phyloP scores from a whole-genome alignment of 345 rosid genomes.

The Arabidopsis suecica region DNA sequence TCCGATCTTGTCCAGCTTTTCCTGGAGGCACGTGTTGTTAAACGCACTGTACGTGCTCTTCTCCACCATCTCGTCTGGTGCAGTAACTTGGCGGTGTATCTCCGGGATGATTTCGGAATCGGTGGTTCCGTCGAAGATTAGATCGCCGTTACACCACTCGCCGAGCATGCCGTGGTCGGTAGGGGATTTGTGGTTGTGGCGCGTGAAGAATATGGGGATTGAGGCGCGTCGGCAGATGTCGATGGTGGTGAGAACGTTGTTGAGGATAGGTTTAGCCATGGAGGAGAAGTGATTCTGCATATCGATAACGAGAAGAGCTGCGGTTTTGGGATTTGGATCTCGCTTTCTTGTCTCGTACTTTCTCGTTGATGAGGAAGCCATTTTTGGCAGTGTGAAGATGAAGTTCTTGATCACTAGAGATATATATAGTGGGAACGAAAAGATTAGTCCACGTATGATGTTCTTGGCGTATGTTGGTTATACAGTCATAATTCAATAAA shows the following conservation, averaged over 20 bases:
- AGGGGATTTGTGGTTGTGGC: slow-evolving; percentile 68
- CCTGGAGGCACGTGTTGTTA: slow-evolving; percentile 54
- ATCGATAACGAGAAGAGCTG: slow-evolving; percentile 70
- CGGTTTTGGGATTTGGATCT: slow-evolving; percentile 56
- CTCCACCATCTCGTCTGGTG: slow-evolving; percentile 55
- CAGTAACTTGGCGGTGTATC: slow-evolving; percentile 32
- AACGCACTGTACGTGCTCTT: slow-evolving; percentile 83
- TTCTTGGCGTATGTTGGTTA: background rate
- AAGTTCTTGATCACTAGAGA: slow-evolving; percentile 27
- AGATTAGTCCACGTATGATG: background rate
- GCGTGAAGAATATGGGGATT: slow-evolving; percentile 80
- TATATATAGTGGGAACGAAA: background rate
- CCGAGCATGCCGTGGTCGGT: slow-evolving; percentile 61
- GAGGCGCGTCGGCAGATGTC: slow-evolving; percentile 66
- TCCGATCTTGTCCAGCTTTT: slow-evolving; percentile 59
- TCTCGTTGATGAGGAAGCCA: slow-evolving; percentile 48
- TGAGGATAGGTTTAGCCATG: slow-evolving; percentile 63
- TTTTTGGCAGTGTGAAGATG: background rate
- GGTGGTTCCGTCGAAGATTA: slow-evolving; percentile 63
- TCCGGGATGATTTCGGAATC: slow-evolving; percentile 61
- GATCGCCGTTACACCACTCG: slow-evolving; percentile 74
- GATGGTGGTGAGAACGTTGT: slow-evolving; percentile 56
- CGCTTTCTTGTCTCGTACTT: slow-evolving; percentile 63
- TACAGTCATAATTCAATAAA: slow-evolving; percentile 12
- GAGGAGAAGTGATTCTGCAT: slow-evolving; percentile 71